These are phyloP conservation scores for Zalaria obscura DNA, from an alignment of 2,329 filamentous ascomycete species.

Conservation along the genomic window DNA sequence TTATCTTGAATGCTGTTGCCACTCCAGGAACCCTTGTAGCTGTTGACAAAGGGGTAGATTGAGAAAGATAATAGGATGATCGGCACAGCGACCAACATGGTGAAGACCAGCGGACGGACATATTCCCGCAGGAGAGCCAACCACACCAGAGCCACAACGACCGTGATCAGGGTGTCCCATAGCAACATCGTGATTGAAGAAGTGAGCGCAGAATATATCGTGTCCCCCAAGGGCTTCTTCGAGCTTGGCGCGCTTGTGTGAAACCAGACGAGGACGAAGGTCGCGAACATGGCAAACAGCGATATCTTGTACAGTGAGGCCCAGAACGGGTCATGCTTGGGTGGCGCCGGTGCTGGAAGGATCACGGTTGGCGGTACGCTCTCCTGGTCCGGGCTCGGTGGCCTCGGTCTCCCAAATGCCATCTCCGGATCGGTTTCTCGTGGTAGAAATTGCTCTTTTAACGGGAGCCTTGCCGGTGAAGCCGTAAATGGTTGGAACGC, in stretches of 20 bases:
- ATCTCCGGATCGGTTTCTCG: slow-evolving; percentile 38
- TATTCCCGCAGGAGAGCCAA: slow-evolving; percentile 78
- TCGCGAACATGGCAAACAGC: slow-evolving; percentile 70
- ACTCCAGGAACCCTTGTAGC: slow-evolving; percentile 63
- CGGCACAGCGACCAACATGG: slow-evolving; percentile 73
- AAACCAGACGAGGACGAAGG: slow-evolving; percentile 77
- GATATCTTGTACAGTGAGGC: slow-evolving; percentile 79
- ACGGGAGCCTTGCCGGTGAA: slow-evolving; percentile 22
- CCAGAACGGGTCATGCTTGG: slow-evolving; percentile 81
- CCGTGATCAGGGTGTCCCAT: slow-evolving; percentile 79
- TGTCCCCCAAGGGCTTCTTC: slow-evolving; percentile 71
- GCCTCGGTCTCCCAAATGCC: slow-evolving; percentile 28
- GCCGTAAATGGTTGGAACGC: slow-evolving; percentile 41
- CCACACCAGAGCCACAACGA: slow-evolving; percentile 82
- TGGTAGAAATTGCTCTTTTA: slow-evolving; percentile 27
- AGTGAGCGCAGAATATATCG: slow-evolving; percentile 79
- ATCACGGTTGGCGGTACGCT: slow-evolving; percentile 44
- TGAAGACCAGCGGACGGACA: slow-evolving; percentile 65
- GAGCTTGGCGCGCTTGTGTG: slow-evolving; percentile 61
- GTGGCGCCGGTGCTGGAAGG: slow-evolving; percentile 51
- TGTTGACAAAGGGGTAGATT: slow-evolving; percentile 80
- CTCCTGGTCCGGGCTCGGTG: slow-evolving; percentile 35
- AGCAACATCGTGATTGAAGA: slow-evolving; percentile 81
- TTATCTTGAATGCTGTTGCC: slow-evolving; percentile 74
- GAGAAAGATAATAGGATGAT: slow-evolving; percentile 79